Conservation (phyloP, 1,284 basidiomycete species). For the Rhodotorula mucilaginosa region DNA sequence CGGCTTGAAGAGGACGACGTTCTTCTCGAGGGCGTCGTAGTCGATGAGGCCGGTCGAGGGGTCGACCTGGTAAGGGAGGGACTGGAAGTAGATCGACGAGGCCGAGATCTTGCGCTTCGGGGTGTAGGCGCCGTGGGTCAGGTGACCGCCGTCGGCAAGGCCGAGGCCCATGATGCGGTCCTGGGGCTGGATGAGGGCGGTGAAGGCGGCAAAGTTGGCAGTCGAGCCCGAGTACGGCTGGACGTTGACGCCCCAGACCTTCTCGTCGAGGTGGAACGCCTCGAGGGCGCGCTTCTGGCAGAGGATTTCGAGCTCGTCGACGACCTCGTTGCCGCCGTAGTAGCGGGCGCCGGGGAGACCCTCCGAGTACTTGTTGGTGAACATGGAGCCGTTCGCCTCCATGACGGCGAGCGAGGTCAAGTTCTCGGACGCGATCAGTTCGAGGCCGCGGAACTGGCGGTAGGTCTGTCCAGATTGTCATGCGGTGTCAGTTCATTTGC, state of each 20-base stretch:
- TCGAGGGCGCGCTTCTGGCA: slow-evolving; percentile 93
- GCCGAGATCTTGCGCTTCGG: slow-evolving; percentile 98
- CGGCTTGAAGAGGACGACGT: slow-evolving; percentile 96
- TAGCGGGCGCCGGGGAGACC: slow-evolving; percentile 78
- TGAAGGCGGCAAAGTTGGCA: slow-evolving; percentile 95
- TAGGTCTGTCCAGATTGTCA: slow-evolving; percentile 25
- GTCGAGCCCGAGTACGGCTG: slow-evolving; percentile 80
- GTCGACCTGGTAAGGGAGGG: slow-evolving; percentile 89
- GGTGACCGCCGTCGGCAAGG: slow-evolving; percentile 95
- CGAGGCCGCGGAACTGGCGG: slow-evolving; percentile 91
- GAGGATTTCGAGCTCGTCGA: slow-evolving; percentile 92
- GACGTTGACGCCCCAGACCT: slow-evolving; percentile 95
- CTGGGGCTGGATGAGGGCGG: slow-evolving; percentile 93
- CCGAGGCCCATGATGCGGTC: slow-evolving; percentile 99
- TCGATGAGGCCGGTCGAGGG: slow-evolving; percentile 85
- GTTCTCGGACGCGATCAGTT: slow-evolving; percentile 96
- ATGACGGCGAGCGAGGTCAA: slow-evolving; percentile 89
- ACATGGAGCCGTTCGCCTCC: slow-evolving; percentile 97
- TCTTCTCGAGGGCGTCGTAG: slow-evolving; percentile 76
- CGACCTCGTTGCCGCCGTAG: slow-evolving; percentile 81
- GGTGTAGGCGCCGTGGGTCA: slow-evolving; percentile 50
- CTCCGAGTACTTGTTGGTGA: slow-evolving; percentile 58
- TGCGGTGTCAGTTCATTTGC: background rate
- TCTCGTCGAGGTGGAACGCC: slow-evolving; percentile 85
- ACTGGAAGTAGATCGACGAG: slow-evolving; percentile 99